These are phyloP conservation scores for Glomus cerebriforme DNA, from an alignment of 192 early-diverging fungal genomes.

Conservation along the genomic window DNA sequence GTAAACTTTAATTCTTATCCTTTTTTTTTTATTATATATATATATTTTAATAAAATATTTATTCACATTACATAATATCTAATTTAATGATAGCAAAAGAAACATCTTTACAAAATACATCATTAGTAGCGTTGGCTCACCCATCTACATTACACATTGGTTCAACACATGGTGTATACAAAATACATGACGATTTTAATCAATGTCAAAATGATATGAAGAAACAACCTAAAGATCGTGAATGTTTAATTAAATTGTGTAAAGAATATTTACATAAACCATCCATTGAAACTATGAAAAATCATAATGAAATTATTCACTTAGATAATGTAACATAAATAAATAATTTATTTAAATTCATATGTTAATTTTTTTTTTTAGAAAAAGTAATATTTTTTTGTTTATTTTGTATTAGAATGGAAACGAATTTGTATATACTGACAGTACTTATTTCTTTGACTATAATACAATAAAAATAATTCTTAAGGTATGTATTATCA, in stretches of 20 bases:
- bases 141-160: conserved; percentile 43
- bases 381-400: background rate
- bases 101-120: conserved; percentile 26
- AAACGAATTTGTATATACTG: conserved; percentile 40
- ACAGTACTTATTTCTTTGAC: conserved; percentile 49
- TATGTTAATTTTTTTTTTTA: background rate
- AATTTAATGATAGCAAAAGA: background rate
- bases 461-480: conserved; percentile 35
- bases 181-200: conserved; percentile 35
- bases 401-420: background rate
- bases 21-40: background rate
- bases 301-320: conserved; percentile 20
- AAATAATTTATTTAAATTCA: background rate
- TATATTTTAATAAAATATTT: background rate
- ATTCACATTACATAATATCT: no score
- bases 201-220: conserved; percentile 16
- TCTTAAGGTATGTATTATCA: conserved; percentile 33
- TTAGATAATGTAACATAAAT: background rate
- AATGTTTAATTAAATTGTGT: conserved; percentile 36
- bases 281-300: conserved; percentile 28
- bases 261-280: conserved; percentile 45
- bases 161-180: conserved; percentile 45
- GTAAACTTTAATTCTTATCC: background rate
- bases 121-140: conserved; percentile 42
- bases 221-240: conserved; percentile 21